Conservation (phyloP, 2,329 filamentous ascomycete genomes). For the Leptographium lundbergii region DNA sequence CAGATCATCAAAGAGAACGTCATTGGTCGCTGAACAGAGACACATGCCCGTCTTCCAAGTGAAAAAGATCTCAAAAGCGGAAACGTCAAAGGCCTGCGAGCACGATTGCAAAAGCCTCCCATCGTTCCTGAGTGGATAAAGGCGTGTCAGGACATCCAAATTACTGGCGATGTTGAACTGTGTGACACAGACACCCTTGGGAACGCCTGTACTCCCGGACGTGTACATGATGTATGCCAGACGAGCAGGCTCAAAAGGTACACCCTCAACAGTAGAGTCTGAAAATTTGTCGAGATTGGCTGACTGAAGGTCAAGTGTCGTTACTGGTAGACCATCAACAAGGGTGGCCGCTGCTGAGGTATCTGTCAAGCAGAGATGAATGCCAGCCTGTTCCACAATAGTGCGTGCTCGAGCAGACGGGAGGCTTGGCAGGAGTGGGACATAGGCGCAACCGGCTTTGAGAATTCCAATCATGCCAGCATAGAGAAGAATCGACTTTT, state of each 20-base stretch:
- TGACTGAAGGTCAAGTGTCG: conserved; percentile 22
- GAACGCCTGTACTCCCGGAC: conserved; percentile 67
- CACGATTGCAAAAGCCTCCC: conserved; percentile 68
- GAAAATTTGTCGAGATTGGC: conserved; percentile 10
- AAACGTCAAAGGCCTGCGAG: conserved; percentile 77
- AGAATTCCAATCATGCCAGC: conserved; percentile 59
- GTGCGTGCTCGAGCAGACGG: conserved; percentile 45
- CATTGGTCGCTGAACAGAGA: conserved; percentile 62
- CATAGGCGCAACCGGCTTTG: conserved; percentile 65
- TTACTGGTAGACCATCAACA: background rate
- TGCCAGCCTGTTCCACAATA: conserved; percentile 49
- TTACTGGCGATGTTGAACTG: conserved; percentile 68
- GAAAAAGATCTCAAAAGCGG: conserved; percentile 84
- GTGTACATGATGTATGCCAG: conserved; percentile 73
- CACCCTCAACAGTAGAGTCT: conserved; percentile 20
- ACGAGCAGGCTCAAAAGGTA: conserved; percentile 29
- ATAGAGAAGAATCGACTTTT: conserved; percentile 65
- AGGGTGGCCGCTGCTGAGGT: background rate
- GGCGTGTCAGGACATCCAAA: conserved; percentile 47
- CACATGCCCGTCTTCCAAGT: conserved; percentile 68
- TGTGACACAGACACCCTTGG: conserved; percentile 70
- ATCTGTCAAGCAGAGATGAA: conserved; percentile 29
- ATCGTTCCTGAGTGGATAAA: conserved; percentile 45
- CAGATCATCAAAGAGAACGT: conserved; percentile 60
- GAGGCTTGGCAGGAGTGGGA: conserved; percentile 66